Evolutionary conservation across 2,329 filamentous ascomycete genomes (phyloP), one percentile per base, ranked within the genome.

Genomic region (Cryphonectria carpinicola): DNA sequence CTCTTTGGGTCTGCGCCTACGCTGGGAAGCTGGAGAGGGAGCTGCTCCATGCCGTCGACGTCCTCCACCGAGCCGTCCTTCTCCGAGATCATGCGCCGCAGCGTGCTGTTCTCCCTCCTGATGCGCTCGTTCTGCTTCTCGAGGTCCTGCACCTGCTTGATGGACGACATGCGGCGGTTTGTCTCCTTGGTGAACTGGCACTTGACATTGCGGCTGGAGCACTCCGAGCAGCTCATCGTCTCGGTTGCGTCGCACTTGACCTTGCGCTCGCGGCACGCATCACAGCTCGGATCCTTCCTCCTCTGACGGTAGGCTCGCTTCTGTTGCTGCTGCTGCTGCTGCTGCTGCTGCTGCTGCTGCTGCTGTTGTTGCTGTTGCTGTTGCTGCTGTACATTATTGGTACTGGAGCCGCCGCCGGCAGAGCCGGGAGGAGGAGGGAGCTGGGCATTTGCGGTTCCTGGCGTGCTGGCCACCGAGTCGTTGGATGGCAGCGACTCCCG

Each of bases 111-210:
- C 79, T 97, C 93, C 70, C 93, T 90, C 78, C 91, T 93, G 56
- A 96, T 87, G 67, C 91, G 88, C 63, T 92, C 88, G 77, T 98
- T 89, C 81, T 98, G 95, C 81, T 94, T 96, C 82, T 98, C 95
- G 37, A 99, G 86, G 79, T 99, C 96, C 81, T 98, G 96, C 17
- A 98, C 93, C 84, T 98, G 96, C 88, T 98, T 99, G 83, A 98
- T 98, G 1, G 95, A 98, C 25, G 96, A 98, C 96, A 99, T 99
- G 73, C 96, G 90, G 71, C 96, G 89, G 80, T 99, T 99, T 17
- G 96, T 99, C 82, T 99, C 96, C 82, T 99, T 99, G 65, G 96
- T 99, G 79, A 99, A 99, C 78, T 98, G 95, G 79, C 96, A 99
- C 80, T 97, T 97, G 74, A 98, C 95, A 79, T 95, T 97, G 74